Percentiles rank a stretch among this genome's conserved stretches.
These are phyloP conservation scores for Plasmodium falciparum DNA, from an alignment of 169 alveolate species.

Conservation along the genomic window DNA sequence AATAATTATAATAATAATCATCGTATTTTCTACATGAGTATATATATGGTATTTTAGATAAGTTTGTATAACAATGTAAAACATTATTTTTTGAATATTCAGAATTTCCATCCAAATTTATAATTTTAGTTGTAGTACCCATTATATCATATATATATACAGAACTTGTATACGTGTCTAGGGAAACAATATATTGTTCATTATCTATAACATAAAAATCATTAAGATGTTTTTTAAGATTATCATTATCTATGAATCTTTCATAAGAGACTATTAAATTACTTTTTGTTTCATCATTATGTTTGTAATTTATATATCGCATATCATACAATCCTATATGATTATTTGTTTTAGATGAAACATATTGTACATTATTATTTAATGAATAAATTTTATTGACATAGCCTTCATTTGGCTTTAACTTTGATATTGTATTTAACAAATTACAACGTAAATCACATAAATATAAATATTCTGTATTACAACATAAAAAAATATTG, in stretches of 20 bases:
- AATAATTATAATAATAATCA: constrained; percentile 62
- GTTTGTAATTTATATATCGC: constrained; percentile 58
- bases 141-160: constrained; percentile 71
- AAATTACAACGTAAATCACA: constrained; percentile 68
- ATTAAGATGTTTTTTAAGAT: constrained; percentile 74
- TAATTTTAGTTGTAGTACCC: constrained; percentile 30
- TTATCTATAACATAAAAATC: constrained; percentile 76
- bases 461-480: constrained; percentile 72
- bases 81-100: constrained; percentile 37
- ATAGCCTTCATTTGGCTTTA: constrained; percentile 68
- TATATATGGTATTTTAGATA: constrained; percentile 74
- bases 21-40: constrained; percentile 28
- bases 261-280: constrained; percentile 53
- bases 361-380: constrained; percentile 77
- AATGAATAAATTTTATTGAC: constrained; percentile 73
- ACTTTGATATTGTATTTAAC: constrained; percentile 78
- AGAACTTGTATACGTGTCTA: constrained; percentile 71
- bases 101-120: constrained; percentile 50
- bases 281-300: constrained; percentile 55
- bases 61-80: constrained; percentile 46
- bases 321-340: constrained; percentile 77
- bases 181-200: constrained; percentile 74
- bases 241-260: constrained; percentile 73
- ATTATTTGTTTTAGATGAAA: constrained; percentile 71
- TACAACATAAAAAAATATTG: constrained; percentile 70